phyloP scores from a whole-genome alignment of 2,329 filamentous ascomycete genomes.

The Alternaria infectoria region DNA sequence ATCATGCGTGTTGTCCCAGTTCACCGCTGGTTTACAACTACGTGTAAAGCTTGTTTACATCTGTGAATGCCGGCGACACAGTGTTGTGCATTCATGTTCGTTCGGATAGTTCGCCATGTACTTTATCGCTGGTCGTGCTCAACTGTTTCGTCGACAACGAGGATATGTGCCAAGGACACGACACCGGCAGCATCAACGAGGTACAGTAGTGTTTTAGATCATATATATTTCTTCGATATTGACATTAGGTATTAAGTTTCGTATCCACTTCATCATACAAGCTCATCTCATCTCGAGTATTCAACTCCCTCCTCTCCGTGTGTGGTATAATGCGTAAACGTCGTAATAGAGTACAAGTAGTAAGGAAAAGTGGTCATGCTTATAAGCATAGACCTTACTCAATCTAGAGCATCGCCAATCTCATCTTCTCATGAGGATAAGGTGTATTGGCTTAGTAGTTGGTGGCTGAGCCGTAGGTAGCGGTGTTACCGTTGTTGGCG shows the following conservation, averaged over 20 bases:
- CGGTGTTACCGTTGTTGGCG: slow-evolving; percentile 41
- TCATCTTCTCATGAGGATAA: not conserved
- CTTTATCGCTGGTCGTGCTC: not conserved
- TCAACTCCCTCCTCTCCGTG: slow-evolving; percentile 5
- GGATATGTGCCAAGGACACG: not conserved
- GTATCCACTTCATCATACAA: slow-evolving; percentile 14
- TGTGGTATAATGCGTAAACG: slow-evolving; percentile 34
- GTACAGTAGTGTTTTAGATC: not conserved
- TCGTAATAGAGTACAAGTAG: slow-evolving; percentile 10
- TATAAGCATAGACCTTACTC: not conserved
- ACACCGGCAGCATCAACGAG: not conserved
- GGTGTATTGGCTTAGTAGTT: slow-evolving; percentile 14
- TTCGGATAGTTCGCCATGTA: not conserved
- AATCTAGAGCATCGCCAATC: not conserved
- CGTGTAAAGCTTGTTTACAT: not conserved
- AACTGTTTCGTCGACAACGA: too few relatives aligned
- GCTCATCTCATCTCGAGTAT: not conserved
- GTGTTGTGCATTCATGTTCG: too few relatives aligned
- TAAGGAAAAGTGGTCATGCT: slow-evolving; percentile 1
- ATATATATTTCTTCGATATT: not conserved
- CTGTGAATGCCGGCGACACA: too few relatives aligned
- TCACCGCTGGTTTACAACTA: not conserved
- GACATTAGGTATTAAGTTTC: slow-evolving; percentile 21
- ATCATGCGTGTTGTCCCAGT: not conserved
- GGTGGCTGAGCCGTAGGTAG: slow-evolving; percentile 32